phyloP scores from a whole-genome alignment of 345 rosid genomes.

The Brassica nigra region DNA sequence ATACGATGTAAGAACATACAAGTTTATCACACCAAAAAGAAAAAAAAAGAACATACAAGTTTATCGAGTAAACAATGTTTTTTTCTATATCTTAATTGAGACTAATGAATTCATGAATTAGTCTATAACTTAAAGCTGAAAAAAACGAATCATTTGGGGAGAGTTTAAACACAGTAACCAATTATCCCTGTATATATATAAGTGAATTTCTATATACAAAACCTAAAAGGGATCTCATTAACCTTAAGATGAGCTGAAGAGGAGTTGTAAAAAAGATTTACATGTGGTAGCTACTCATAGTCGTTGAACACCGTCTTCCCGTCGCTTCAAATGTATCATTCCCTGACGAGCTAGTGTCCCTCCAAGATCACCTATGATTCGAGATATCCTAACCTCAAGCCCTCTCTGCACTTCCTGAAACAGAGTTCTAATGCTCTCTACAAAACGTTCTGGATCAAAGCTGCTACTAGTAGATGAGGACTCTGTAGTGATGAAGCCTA shows the following conservation, averaged over 20 bases:
- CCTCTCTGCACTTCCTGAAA: slow-evolving; percentile 91
- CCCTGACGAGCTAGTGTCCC: slow-evolving; percentile 92
- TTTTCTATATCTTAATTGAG: not conserved
- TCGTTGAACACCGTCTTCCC: slow-evolving; percentile 7
- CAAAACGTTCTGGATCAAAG: slow-evolving; percentile 68
- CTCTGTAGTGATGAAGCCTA: slow-evolving; percentile 47
- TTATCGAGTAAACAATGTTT: not conserved
- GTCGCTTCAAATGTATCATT: slow-evolving; percentile 60
- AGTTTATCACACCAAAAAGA: too few relatives aligned
- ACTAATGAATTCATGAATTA: not conserved
- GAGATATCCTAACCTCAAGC: slow-evolving; percentile 83
- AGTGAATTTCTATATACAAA: not conserved
- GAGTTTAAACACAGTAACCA: not conserved
- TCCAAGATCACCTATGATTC: slow-evolving; percentile 84
- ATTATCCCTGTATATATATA: not conserved
- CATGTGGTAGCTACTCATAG: slow-evolving; percentile 16
- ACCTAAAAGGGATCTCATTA: slow-evolving; percentile 5
- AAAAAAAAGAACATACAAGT: not conserved
- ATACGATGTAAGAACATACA: not conserved
- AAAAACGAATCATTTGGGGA: not conserved
- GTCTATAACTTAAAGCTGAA: not conserved
- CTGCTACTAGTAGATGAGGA: slow-evolving; percentile 36
- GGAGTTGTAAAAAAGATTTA: slow-evolving; percentile 2
- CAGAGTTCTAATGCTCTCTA: slow-evolving; percentile 59
- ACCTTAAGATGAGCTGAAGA: slow-evolving; percentile 17